phyloP scores from a whole-genome alignment of 2,329 filamentous ascomycete species.

The Nemania diffusa region DNA sequence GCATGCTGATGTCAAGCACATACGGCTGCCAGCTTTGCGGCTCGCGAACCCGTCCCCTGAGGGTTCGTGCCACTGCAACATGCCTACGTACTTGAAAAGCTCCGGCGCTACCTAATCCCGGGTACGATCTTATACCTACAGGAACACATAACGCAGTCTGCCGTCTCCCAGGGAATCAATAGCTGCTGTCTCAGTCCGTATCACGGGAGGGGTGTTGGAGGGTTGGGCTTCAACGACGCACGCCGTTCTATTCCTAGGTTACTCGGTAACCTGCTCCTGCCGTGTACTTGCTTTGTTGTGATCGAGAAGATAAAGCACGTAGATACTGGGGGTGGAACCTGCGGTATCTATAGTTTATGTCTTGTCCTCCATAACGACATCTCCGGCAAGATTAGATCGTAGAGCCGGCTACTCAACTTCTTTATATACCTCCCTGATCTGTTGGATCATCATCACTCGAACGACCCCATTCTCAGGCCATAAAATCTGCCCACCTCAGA shows the following conservation, averaged over 20 bases:
- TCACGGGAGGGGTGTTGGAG: no score
- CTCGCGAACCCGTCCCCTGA: conserved; percentile 16
- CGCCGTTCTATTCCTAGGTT: no score
- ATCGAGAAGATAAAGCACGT: no score
- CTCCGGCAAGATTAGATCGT: no score
- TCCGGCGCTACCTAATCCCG: conserved; percentile 14
- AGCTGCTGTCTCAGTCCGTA: neutral
- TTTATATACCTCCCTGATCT: neutral
- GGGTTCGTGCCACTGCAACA: conserved; percentile 15
- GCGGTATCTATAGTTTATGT: no score
- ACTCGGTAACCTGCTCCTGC: no score
- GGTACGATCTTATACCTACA: conserved; percentile 9
- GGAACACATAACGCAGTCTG: conserved; percentile 22
- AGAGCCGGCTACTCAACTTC: no score
- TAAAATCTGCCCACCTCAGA: conserved; percentile 16
- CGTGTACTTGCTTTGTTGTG: no score
- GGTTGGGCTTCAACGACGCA: conserved; percentile 35
- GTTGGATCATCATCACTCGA: conserved; percentile 1
- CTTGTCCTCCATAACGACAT: no score
- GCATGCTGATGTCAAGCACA: neutral
- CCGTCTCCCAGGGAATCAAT: conserved; percentile 18
- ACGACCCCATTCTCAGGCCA: conserved; percentile 5
- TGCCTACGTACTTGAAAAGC: neutral
- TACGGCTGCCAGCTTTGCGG: conserved; percentile 18
- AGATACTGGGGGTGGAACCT: no score